Evolutionary conservation across 768 basidiomycete genomes (phyloP).

Genomic region (Krasilnikovozyma curviuscula): DNA sequence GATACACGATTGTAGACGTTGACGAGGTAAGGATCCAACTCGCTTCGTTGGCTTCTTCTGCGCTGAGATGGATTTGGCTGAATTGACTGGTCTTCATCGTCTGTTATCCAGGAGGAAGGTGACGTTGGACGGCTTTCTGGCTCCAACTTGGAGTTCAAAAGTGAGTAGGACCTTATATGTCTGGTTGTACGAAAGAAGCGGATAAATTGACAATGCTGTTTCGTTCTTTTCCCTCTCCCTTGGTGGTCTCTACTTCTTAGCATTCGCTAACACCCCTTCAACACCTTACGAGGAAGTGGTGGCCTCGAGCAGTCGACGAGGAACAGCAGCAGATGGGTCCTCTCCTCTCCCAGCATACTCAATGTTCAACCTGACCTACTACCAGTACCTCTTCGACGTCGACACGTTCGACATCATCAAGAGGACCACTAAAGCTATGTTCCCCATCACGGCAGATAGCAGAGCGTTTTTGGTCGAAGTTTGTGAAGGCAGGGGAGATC

Average conservation of each 20-base stretch:
- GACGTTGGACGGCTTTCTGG: too few relatives aligned
- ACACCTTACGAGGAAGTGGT: too few relatives aligned
- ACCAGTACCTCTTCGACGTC: constrained; percentile 12
- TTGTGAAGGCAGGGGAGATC: constrained; percentile 24
- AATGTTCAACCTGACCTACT: constrained; percentile 7
- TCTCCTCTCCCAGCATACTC: neutral
- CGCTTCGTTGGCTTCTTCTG: too few relatives aligned
- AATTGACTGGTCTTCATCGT: neutral
- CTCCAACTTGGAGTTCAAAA: neutral
- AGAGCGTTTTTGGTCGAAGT: constrained; percentile 21
- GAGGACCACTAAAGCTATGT: constrained; percentile 7
- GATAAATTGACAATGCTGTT: neutral
- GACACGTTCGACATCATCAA: constrained; percentile 7
- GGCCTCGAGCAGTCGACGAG: neutral
- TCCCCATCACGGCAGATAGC: constrained; percentile 8
- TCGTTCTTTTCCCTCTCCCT: neutral
- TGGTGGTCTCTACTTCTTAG: too few relatives aligned
- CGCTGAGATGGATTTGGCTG: neutral
- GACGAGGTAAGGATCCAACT: constrained; percentile 3
- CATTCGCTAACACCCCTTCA: neutral
- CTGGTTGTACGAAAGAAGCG: neutral
- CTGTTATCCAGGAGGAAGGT: neutral
- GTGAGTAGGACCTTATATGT: neutral
- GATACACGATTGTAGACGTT: constrained; percentile 9
- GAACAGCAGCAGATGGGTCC: neutral